Evolutionary conservation across 495 filamentous ascomycete genomes (phyloP).

Genomic region (Xylaria intraflava): DNA sequence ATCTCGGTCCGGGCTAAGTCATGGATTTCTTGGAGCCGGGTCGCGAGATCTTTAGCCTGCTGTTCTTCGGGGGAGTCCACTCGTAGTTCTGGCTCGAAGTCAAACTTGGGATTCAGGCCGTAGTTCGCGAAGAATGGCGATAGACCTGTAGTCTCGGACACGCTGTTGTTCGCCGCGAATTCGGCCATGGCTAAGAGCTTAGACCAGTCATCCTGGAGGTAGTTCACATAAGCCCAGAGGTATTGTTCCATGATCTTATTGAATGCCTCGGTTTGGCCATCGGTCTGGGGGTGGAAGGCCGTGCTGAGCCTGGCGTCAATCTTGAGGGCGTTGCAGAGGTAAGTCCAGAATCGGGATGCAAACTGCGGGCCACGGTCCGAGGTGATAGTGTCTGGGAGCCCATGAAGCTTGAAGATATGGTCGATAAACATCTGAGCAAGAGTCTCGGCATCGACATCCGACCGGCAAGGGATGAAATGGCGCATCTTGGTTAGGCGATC

Average conservation of each 20-base stretch:
- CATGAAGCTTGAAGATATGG: not conserved
- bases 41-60: too few relatives aligned
- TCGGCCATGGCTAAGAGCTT: not conserved
- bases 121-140: not conserved
- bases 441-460: slow-evolving; percentile 72
- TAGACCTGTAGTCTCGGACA: not conserved
- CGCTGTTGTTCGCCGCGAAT: not conserved
- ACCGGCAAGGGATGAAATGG: slow-evolving; percentile 33
- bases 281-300: not conserved
- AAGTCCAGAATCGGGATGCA: not conserved
- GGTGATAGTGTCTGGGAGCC: not conserved
- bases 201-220: not conserved
- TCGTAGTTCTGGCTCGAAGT: not conserved
- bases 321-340: not conserved
- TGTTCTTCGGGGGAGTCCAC: too few relatives aligned
- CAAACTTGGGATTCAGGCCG: not conserved
- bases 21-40: too few relatives aligned
- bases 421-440: not conserved
- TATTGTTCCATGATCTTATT: not conserved
- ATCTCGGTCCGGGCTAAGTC: too few relatives aligned
- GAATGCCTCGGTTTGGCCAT: not conserved
- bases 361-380: not conserved
- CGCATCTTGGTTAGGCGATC: slow-evolving; percentile 24
- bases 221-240: not conserved
- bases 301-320: not conserved